These are phyloP conservation scores for Fusarium sp. DNA, from an alignment of 2,329 filamentous ascomycete genomes.

Conservation along the genomic window DNA sequence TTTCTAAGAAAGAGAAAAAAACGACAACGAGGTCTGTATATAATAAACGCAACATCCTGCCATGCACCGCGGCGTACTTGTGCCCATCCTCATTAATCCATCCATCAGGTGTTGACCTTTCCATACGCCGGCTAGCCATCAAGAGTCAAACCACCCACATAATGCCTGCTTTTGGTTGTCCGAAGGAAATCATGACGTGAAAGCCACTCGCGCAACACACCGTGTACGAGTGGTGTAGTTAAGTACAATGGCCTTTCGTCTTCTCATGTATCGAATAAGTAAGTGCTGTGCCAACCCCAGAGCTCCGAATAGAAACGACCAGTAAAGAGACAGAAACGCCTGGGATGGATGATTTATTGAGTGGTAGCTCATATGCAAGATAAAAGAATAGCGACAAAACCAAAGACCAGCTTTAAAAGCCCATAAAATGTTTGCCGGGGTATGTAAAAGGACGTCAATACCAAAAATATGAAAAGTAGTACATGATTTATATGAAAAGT, in stretches of 20 bases:
- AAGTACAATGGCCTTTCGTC: neutral
- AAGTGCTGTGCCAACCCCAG: slow-evolving; percentile 1
- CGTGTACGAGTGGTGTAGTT: neutral
- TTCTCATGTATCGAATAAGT: slow-evolving; percentile 7
- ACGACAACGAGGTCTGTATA: slow-evolving; percentile 15
- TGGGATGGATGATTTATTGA: slow-evolving; percentile 15
- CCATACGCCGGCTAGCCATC: slow-evolving; percentile 25
- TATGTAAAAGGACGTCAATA: slow-evolving; percentile 28
- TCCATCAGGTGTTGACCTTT: slow-evolving; percentile 16
- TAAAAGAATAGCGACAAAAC: neutral
- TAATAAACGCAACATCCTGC: slow-evolving; percentile 1
- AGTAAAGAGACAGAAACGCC: slow-evolving; percentile 28
- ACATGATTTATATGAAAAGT: slow-evolving; percentile 34
- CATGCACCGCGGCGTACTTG: neutral
- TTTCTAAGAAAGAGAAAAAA: slow-evolving; percentile 11
- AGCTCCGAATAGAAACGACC: slow-evolving; percentile 6
- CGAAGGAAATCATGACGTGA: slow-evolving; percentile 18
- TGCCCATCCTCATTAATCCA: slow-evolving; percentile 4
- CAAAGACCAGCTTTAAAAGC: slow-evolving; percentile 29
- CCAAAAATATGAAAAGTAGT: slow-evolving; percentile 28
- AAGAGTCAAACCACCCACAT: slow-evolving; percentile 22
- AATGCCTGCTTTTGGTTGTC: slow-evolving; percentile 33
- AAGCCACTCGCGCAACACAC: neutral
- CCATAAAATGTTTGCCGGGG: slow-evolving; percentile 7
- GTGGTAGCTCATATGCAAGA: slow-evolving; percentile 10